Evolutionary conservation across 2,329 filamentous ascomycete genomes (phyloP).

Genomic region (Xylariales sp.): DNA sequence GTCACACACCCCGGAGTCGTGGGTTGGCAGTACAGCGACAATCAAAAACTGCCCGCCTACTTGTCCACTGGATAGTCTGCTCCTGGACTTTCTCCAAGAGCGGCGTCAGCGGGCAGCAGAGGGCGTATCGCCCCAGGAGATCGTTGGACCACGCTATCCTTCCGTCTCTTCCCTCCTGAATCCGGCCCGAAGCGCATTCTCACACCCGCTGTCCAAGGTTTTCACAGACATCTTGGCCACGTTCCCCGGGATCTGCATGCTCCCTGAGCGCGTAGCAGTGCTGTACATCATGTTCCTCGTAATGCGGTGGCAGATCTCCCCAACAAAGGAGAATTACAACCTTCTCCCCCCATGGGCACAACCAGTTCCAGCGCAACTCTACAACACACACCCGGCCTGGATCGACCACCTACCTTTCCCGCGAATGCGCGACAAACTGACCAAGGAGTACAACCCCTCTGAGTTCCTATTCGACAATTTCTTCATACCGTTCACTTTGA

Average conservation of each 20-base stretch:
- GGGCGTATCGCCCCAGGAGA: conserved; percentile 58
- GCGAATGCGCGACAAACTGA: conserved; percentile 57
- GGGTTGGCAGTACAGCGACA: conserved; percentile 26
- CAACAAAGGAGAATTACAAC: conserved; percentile 74
- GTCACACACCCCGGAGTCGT: conserved; percentile 10
- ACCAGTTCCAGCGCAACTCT: conserved; percentile 62
- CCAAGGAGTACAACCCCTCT: conserved; percentile 25
- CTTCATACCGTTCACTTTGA: conserved; percentile 76
- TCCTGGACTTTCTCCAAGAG: conserved; percentile 73
- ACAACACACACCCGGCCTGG: conserved; percentile 71
- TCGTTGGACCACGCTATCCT: conserved; percentile 74
- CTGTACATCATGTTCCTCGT: conserved; percentile 83
- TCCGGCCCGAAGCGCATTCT: conserved; percentile 54
- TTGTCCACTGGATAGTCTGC: conserved; percentile 72
- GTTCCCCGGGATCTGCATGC: conserved; percentile 73
- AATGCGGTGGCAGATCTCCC: conserved; percentile 81
- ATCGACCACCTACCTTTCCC: conserved; percentile 80
- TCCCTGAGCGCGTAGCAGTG: conserved; percentile 78
- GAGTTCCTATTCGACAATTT: conserved; percentile 71
- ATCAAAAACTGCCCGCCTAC: conserved; percentile 62
- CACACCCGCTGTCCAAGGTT: conserved; percentile 76
- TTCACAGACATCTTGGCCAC: conserved; percentile 80
- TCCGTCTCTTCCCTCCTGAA: conserved; percentile 76
- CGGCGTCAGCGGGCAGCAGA: conserved; percentile 61
- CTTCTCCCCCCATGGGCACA: conserved; percentile 69